These are phyloP conservation scores for Curvularia hawaiiensis DNA, from an alignment of 2,329 filamentous ascomycete genomes.

Conservation along the genomic window DNA sequence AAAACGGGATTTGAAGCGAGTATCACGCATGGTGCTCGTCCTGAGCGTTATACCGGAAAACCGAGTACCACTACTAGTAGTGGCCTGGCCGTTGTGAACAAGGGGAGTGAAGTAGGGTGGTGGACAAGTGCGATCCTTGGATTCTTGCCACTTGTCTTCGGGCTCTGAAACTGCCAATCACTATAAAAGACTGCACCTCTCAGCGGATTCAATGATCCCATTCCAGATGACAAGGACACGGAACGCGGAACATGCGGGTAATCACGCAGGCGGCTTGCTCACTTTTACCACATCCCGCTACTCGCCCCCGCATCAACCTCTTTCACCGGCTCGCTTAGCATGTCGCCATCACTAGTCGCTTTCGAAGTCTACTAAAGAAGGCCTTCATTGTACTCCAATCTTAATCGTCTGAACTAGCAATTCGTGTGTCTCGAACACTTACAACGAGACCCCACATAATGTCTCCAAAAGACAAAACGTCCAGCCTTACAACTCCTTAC, in stretches of 20 bases:
- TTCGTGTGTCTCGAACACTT: not conserved
- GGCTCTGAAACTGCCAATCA: not conserved
- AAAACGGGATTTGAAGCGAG: conserved; percentile 30
- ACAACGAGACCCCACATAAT: not conserved
- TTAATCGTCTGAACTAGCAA: not conserved
- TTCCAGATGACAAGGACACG: not conserved
- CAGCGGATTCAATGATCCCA: not conserved
- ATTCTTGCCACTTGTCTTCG: conserved; percentile 7
- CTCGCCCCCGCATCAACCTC: not conserved
- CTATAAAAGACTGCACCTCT: not conserved
- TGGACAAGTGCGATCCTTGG: conserved; percentile 16
- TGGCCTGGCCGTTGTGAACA: not conserved
- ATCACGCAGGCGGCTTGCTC: not conserved
- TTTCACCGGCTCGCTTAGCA: not conserved
- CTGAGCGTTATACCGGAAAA: conserved; percentile 1
- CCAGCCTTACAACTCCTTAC: conserved; percentile 11
- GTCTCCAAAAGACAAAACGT: conserved; percentile 9
- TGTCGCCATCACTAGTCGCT: not conserved
- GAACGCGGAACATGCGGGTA: not conserved
- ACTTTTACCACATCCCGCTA: not conserved
- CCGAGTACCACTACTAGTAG: conserved; percentile 16
- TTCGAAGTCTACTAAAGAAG: not conserved
- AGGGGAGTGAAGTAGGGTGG: conserved; percentile 6
- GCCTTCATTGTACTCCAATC: too few relatives aligned
- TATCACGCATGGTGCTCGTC: conserved; percentile 19